Evolutionary conservation across 2,329 filamentous ascomycete species (phyloP).

Genomic region (Drechslerella dactyloides): DNA sequence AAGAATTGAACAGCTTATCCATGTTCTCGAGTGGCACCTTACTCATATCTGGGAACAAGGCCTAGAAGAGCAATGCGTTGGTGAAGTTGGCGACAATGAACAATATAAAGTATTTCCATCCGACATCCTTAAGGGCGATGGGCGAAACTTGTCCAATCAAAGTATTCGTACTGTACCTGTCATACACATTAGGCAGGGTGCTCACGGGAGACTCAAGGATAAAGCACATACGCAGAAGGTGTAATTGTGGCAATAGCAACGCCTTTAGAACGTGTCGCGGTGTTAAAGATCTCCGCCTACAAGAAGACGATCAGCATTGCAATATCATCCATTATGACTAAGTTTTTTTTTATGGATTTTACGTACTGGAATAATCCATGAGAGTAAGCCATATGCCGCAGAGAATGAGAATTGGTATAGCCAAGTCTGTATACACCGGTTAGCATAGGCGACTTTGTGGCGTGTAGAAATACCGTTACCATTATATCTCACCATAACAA

Average conservation of each 20-base stretch:
- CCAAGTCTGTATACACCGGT: conserved; percentile 65
- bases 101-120: conserved; percentile 64
- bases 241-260: conserved; percentile 77
- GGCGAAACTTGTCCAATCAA: conserved; percentile 74
- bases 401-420: conserved; percentile 80
- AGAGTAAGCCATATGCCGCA: conserved; percentile 72
- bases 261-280: conserved; percentile 74
- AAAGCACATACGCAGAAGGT: conserved; percentile 64
- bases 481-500: conserved; percentile 66
- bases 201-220: background rate
- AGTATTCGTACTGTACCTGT: conserved; percentile 59
- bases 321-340: background rate
- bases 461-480: background rate
- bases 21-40: conserved; percentile 71
- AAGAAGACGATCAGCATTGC: conserved; percentile 62
- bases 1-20: conserved; percentile 70
- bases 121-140: conserved; percentile 62
- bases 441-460: background rate
- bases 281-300: conserved; percentile 75
- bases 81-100: conserved; percentile 73
- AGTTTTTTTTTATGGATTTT: conserved; percentile 17
- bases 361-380: conserved; percentile 63
- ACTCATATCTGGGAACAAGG: conserved; percentile 70
- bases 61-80: conserved; percentile 72
- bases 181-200: conserved; percentile 4